phyloP scores from a whole-genome alignment of 2,329 filamentous ascomycete genomes.

The Talaromyces sp. region DNA sequence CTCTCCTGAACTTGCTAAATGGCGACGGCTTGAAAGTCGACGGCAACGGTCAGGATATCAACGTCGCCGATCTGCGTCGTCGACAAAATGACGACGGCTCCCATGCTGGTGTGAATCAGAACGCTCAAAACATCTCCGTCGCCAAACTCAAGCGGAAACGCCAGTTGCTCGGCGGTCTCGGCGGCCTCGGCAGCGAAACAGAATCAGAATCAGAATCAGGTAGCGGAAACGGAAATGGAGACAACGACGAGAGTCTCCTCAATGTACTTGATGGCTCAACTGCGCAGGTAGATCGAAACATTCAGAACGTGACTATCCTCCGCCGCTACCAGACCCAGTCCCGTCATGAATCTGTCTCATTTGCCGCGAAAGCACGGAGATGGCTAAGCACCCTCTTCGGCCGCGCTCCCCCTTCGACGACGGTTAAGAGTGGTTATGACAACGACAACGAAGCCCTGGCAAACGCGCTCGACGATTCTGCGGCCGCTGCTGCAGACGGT shows the following conservation, averaged over 20 bases:
- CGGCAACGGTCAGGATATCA: slow-evolving; percentile 2
- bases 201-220: not conserved
- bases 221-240: too few relatives aligned
- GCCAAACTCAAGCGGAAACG: not conserved
- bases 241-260: not conserved
- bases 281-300: not conserved
- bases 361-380: not conserved
- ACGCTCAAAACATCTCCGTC: slow-evolving; percentile 4
- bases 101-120: not conserved
- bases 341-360: not conserved
- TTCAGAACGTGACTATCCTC: not conserved
- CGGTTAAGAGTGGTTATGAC: not conserved
- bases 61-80: not conserved
- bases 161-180: not conserved
- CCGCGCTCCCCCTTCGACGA: not conserved
- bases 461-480: not conserved
- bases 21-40: not conserved
- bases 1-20: not conserved
- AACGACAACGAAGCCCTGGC: not conserved
- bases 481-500: not conserved
- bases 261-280: not conserved
- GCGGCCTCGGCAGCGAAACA: too few relatives aligned
- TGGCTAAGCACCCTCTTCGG: not conserved
- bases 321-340: not conserved
- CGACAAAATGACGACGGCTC: not conserved